Base-by-base conservation (phyloP, 1,139 yeast genomes). In the Sugiyamaella xylanicola region DNA sequence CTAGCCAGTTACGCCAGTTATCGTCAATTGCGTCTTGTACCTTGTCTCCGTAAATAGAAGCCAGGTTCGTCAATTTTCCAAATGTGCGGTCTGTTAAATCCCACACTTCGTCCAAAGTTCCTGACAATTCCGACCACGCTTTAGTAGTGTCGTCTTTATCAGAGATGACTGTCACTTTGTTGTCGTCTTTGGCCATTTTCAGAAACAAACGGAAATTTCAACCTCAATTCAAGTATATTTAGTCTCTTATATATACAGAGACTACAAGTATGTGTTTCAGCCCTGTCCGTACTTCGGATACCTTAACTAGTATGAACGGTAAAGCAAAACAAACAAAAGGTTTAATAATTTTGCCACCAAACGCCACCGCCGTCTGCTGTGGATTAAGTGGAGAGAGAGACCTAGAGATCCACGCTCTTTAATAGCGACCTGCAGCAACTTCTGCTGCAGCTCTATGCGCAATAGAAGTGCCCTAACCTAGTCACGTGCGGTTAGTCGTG, bases 1-100 rank as follows among this genome's bases (percentile, higher is more conserved):
- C 51, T n/a, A 25, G 35, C 51, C 51, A 47, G 9, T 47, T 22
- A 1, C 39, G 51, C 52, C 52, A 48, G 21, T 48, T 41, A 20
- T 48, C 46, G 32, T 48, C 47, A 9, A 48, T n/a, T 29, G 27
- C 36, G 11, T 49, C 58, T 42, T 55, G 60, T 20, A 58, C 27
- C 43, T 53, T 51, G 45, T 55, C 54, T 7, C 55, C 51, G 43
- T 54, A 59, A 27, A 54, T 48, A 36, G 43, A 45, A 8, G 60
- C 40, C n/a, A 55, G 51, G 37, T 49, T 55, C 13, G 58, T 39
- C 39, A 61, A 47, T 22, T 49, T 45, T 48, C 60, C 63, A 48
- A 60, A 44, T 11, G 62, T 61, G 13, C 56, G 49, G 51, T 60
- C 64, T 1, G 62, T 59, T 44, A 61, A 40, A 21, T 61, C 63